phyloP scores from a whole-genome alignment of 2,329 filamentous ascomycete species.

The Myrmaecium sp. region DNA sequence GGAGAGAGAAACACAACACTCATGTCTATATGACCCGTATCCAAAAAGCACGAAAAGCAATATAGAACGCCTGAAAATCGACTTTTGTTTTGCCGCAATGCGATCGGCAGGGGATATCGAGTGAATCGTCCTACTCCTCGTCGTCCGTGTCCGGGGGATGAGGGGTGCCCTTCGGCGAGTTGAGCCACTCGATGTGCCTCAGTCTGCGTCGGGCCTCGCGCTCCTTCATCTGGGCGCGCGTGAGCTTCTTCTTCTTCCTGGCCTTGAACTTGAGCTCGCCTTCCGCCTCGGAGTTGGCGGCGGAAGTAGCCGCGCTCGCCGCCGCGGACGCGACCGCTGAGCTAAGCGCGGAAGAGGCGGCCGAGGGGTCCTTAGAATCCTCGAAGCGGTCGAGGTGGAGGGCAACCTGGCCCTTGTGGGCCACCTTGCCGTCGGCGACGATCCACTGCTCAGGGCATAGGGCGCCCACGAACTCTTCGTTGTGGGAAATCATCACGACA shows the following conservation, averaged over 20 bases:
- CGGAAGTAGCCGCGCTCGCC: slow-evolving; percentile 35
- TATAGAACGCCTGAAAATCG: too few relatives aligned
- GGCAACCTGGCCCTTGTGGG: slow-evolving; percentile 62
- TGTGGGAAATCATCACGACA: slow-evolving; percentile 98
- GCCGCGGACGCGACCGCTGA: slow-evolving; percentile 19
- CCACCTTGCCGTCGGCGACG: slow-evolving; percentile 73
- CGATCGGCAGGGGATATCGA: too few relatives aligned
- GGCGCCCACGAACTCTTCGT: slow-evolving; percentile 95
- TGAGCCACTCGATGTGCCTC: slow-evolving; percentile 65
- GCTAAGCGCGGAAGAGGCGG: slow-evolving; percentile 41
- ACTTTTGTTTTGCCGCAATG: too few relatives aligned
- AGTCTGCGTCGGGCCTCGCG: slow-evolving; percentile 71
- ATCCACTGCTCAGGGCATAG: slow-evolving; percentile 95
- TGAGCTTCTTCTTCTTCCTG: slow-evolving; percentile 98
- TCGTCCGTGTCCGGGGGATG: slow-evolving; percentile 24
- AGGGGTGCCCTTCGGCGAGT: slow-evolving; percentile 42
- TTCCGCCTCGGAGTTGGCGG: slow-evolving; percentile 68
- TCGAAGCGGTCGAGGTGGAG: slow-evolving; percentile 73
- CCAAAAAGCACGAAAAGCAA: too few relatives aligned
- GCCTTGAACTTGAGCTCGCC: slow-evolving; percentile 73
- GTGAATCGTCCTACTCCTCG: slow-evolving; percentile 20
- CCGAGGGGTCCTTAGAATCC: slow-evolving; percentile 51
- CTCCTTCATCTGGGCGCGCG: slow-evolving; percentile 90
- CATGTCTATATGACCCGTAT: too few relatives aligned
- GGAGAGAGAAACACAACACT: too few relatives aligned